These are phyloP conservation scores for Talaromyces sp. DNA, from an alignment of 2,329 filamentous ascomycete genomes.

Conservation along the genomic window DNA sequence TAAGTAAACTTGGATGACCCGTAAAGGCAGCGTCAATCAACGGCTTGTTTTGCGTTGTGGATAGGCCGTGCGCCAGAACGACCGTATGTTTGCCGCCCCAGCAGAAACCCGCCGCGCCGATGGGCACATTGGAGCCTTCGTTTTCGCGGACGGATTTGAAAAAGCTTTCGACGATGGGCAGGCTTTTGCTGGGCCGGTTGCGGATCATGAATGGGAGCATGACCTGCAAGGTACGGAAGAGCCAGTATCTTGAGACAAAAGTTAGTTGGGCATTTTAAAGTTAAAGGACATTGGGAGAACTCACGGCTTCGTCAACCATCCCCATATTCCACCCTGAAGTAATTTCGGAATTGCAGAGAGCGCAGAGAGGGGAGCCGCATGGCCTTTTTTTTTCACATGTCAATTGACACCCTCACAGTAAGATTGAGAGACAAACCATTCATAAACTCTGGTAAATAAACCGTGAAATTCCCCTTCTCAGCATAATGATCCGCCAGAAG, in stretches of 20 bases:
- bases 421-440: slow-evolving; percentile 28
- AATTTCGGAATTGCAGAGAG: slow-evolving; percentile 7
- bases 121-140: slow-evolving; percentile 28
- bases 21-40: slow-evolving; percentile 51
- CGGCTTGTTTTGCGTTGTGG: slow-evolving; percentile 15
- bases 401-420: background rate
- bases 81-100: slow-evolving; percentile 57
- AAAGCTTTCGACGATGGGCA: slow-evolving; percentile 35
- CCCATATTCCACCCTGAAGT: slow-evolving; percentile 3
- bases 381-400: slow-evolving; percentile 9
- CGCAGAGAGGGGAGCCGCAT: slow-evolving; percentile 10
- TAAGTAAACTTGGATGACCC: slow-evolving; percentile 49
- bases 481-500: slow-evolving; percentile 52
- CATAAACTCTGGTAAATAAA: slow-evolving; percentile 57
- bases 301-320: slow-evolving; percentile 17
- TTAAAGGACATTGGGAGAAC: background rate
- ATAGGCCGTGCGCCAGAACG: slow-evolving; percentile 40
- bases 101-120: slow-evolving; percentile 58
- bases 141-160: slow-evolving; percentile 31
- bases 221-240: slow-evolving; percentile 3
- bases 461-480: slow-evolving; percentile 44
- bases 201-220: slow-evolving; percentile 20
- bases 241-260: slow-evolving; percentile 1
- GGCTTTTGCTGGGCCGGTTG: slow-evolving; percentile 21
- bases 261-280: no score